Base-by-base conservation (phyloP, 805 yeast species). In the Yarrowia alimentaria region DNA sequence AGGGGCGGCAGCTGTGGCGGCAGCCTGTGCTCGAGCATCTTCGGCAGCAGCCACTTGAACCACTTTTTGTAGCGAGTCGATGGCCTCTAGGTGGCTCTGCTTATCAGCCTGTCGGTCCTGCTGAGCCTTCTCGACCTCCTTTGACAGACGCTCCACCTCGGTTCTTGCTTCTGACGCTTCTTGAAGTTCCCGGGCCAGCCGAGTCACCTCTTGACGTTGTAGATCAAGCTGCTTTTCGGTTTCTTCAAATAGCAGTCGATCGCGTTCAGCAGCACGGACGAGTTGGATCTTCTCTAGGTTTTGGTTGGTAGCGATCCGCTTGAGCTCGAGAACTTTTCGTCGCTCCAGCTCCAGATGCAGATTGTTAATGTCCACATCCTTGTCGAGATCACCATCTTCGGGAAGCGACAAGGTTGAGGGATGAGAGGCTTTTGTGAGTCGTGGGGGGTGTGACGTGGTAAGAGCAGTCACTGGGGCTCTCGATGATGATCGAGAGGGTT, bases 161-260 rank as follows among this genome's bases (percentile, higher is more conserved):
- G n/a, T n/a, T n/a, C n/a, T n/a, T n/a, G n/a, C n/a, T n/a, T n/a
- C n/a, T n/a, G n/a, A n/a, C 25, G 25, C 33, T 40, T 29, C 33
- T n/a, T n/a, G n/a, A n/a, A 40, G 33, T 19, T 40, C 47, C 47
- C 28, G 47, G 33, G n/a, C 24, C 47, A 40, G 33, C 25, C 32
- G 17, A 19, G 33, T 18, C 5, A 40, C 47, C 33, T 40, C 33
- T 13, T 1, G 3, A 4, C 47, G 17, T 12, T 40, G 47, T 2
- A 24, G 33, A 13, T 40, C 47, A 17, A 40, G 25, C 33, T 16
- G 33, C 25, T 28, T 26, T 11, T 40, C 47, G 7, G 47, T 40
- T 14, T 40, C 47, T 3, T 40, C 47, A 7, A 40, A 40, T 24
- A 40, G 25, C 25, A 40, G 19, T 11, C 47, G 18, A n/a, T 40